These are phyloP conservation scores for Dictyostelium intermedium DNA, from an alignment of 78 protist genomes.

Conservation along the genomic window DNA sequence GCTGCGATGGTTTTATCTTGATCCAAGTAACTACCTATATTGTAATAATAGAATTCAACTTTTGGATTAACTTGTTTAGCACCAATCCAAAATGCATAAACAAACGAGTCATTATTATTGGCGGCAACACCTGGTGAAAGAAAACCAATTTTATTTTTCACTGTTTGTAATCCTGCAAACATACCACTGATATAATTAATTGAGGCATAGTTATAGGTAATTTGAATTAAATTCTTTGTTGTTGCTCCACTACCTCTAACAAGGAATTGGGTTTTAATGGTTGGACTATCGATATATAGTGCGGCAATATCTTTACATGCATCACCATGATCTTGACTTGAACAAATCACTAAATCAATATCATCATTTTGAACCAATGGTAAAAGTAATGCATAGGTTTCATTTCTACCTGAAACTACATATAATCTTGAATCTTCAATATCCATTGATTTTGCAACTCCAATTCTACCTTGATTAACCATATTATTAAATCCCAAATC, in stretches of 20 bases:
- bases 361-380: background rate
- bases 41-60: background rate
- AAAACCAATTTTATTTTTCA: background rate
- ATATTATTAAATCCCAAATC: slow-evolving; percentile 54
- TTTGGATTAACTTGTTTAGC: background rate
- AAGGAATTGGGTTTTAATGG: background rate
- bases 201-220: background rate
- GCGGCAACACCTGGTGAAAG: background rate
- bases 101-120: background rate
- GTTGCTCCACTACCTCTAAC: background rate
- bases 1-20: slow-evolving; percentile 17
- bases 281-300: background rate
- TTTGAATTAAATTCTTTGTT: background rate
- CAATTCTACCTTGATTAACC: slow-evolving; percentile 6
- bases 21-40: background rate
- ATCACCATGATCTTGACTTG: background rate
- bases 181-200: slow-evolving; percentile 16
- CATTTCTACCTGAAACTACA: background rate
- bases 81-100: background rate
- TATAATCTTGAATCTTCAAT: background rate
- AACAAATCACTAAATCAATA: background rate
- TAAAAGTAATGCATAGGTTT: background rate
- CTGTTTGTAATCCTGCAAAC: slow-evolving; percentile 22
- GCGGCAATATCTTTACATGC: background rate
- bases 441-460: background rate